Percentiles rank a stretch among this genome's conserved stretches.
Conservation (phyloP, 305 asterid species). For the Andrographis paniculata region DNA sequence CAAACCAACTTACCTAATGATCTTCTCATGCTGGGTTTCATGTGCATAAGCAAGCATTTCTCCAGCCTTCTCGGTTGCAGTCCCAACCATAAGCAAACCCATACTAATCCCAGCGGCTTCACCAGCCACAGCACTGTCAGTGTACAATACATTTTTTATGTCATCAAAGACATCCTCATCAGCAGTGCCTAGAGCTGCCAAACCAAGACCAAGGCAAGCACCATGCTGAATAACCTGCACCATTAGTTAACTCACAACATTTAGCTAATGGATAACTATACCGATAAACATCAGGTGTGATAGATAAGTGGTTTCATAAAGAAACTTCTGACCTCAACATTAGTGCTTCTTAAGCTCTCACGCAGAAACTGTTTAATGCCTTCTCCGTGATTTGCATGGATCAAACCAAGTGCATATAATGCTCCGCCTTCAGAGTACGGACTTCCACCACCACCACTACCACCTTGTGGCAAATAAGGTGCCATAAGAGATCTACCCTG, state of each 20-base stretch:
- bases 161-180: constrained; percentile 90
- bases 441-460: constrained; percentile 87
- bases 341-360: constrained; percentile 79
- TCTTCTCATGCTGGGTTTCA: constrained; percentile 98
- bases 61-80: constrained; percentile 90
- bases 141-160: constrained; percentile 74
- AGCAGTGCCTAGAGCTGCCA: constrained; percentile 97
- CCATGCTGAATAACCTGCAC: constrained; percentile 98
- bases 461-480: constrained; percentile 92
- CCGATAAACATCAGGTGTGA: not conserved
- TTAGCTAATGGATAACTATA: not conserved
- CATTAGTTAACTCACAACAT: constrained; percentile 9
- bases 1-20: constrained; percentile 56
- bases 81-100: constrained; percentile 99
- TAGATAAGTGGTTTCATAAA: constrained; percentile 2
- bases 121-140: constrained; percentile 99
- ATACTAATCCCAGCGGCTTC: constrained; percentile 99
- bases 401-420: constrained; percentile 53
- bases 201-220: constrained; percentile 99
- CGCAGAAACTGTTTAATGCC: constrained; percentile 95
- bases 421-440: constrained; percentile 81
- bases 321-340: constrained; percentile 54
- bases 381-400: constrained; percentile 97
- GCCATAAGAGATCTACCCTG: constrained; percentile 99
- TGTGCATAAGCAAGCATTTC: constrained; percentile 99